Conservation (phyloP, 805 yeast genomes). For the Tetrapisispora taiwanensis region DNA sequence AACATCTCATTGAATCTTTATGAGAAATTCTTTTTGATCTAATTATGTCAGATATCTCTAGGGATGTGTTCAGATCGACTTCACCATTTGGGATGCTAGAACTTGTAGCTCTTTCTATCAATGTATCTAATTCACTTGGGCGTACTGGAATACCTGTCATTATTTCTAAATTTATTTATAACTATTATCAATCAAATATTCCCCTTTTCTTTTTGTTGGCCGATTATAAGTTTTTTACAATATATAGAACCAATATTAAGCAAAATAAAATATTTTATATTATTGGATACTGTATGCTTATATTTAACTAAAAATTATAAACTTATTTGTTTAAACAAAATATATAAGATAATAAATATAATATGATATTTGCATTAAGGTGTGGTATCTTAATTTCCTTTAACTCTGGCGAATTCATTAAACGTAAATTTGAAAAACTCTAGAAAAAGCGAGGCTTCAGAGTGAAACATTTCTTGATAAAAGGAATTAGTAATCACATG, state of each 20-base stretch:
- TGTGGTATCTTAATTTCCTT: no score
- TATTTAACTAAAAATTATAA: no score
- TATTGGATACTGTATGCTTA: no score
- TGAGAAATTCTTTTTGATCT: constrained; percentile 72
- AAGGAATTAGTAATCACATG: not conserved
- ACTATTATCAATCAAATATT: not conserved
- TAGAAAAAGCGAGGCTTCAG: not conserved
- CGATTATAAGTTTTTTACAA: not conserved
- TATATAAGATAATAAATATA: no score
- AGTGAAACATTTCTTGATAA: no score
- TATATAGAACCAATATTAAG: no score
- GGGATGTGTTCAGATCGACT: constrained; percentile 58
- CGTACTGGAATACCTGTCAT: not conserved
- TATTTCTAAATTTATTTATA: not conserved
- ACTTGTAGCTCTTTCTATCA: constrained; percentile 69
- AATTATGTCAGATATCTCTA: constrained; percentile 81
- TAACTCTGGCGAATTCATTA: no score
- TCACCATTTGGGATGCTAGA: constrained; percentile 91
- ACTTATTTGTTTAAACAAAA: no score
- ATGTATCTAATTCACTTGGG: constrained; percentile 39
- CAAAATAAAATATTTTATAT: no score
- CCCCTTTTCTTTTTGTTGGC: not conserved
- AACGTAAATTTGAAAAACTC: no score
- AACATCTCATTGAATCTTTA: constrained; percentile 73
- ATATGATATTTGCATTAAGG: no score